phyloP scores from a whole-genome alignment of 2,329 filamentous ascomycete genomes.

The Stagonosporopsis vannaccii region DNA sequence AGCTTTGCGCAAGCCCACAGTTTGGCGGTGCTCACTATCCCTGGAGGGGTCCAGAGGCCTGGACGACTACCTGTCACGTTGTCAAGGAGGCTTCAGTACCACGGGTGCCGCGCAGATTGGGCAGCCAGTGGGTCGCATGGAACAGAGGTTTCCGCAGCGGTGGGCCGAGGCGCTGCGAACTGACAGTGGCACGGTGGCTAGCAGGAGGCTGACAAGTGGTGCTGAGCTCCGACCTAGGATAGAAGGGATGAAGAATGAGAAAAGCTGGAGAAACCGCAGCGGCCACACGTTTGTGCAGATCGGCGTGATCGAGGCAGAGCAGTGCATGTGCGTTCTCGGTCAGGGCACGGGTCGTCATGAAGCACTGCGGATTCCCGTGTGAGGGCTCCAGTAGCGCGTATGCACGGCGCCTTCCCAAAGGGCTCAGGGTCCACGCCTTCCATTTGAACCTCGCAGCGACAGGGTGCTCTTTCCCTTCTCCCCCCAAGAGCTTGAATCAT shows the following conservation, averaged over 20 bases:
- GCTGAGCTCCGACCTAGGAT: constrained; percentile 4
- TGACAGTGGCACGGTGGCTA: constrained; percentile 25
- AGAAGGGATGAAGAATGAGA: constrained; percentile 6
- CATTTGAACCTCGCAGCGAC: constrained; percentile 15
- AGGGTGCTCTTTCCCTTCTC: constrained; percentile 11
- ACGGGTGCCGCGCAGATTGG: constrained; percentile 51
- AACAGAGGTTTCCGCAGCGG: constrained; percentile 8
- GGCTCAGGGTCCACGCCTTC: constrained; percentile 20
- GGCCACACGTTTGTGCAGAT: constrained; percentile 8
- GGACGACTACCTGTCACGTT: constrained; percentile 60
- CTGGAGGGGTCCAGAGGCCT: constrained; percentile 22
- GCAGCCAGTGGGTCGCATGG: constrained; percentile 25
- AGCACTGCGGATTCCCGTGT: constrained; percentile 18
- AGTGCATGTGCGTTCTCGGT: constrained; percentile 14
- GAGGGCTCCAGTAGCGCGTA: constrained; percentile 18
- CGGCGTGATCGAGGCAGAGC: constrained; percentile 13
- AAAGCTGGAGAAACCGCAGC: constrained; percentile 4
- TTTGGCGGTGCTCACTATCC: constrained; percentile 24
- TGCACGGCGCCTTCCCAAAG: constrained; percentile 20
- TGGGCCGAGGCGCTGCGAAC: constrained; percentile 22
- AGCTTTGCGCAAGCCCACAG: constrained; percentile 19
- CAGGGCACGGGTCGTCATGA: constrained; percentile 11
- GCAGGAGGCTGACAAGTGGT: constrained; percentile 17
- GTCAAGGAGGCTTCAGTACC: constrained; percentile 71
- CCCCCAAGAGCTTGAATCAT: constrained; percentile 9